Conservation (phyloP, 108 stramenopile species). For the Stephanodiscus triporus region DNA sequence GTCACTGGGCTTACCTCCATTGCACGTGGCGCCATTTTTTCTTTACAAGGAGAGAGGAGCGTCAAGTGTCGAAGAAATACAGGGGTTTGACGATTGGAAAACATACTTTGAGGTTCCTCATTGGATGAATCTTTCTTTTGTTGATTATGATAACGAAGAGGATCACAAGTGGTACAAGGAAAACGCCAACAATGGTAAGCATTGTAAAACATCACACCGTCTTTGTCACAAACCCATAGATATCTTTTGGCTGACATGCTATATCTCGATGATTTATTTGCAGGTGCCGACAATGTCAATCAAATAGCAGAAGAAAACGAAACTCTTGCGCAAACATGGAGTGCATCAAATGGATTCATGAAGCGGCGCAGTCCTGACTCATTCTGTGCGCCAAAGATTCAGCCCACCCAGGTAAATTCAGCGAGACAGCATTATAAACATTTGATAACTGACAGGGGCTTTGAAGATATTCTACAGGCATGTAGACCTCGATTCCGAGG, state of each 20-base stretch:
- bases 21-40: constrained; percentile 98
- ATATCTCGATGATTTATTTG: neutral
- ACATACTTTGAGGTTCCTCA: constrained; percentile 84
- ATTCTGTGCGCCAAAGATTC: constrained; percentile 1
- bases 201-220: neutral
- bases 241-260: neutral
- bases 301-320: constrained; percentile 26
- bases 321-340: constrained; percentile 17
- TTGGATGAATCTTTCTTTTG: constrained; percentile 90
- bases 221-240: neutral
- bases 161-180: constrained; percentile 47
- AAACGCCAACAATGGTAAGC: constrained; percentile 22
- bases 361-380: constrained; percentile 5
- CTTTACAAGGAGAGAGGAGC: constrained; percentile 65
- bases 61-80: constrained; percentile 48
- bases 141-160: constrained; percentile 68
- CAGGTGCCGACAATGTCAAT: constrained; percentile 7
- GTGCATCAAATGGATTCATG: constrained; percentile 61
- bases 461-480: constrained; percentile 85
- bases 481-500: constrained; percentile 69
- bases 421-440: constrained; percentile 61
- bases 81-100: constrained; percentile 55
- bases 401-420: constrained; percentile 2
- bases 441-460: constrained; percentile 72
- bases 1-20: constrained; percentile 90